Conservation (phyloP, 192 early-diverging fungal species). For the Linderina pennispora region DNA sequence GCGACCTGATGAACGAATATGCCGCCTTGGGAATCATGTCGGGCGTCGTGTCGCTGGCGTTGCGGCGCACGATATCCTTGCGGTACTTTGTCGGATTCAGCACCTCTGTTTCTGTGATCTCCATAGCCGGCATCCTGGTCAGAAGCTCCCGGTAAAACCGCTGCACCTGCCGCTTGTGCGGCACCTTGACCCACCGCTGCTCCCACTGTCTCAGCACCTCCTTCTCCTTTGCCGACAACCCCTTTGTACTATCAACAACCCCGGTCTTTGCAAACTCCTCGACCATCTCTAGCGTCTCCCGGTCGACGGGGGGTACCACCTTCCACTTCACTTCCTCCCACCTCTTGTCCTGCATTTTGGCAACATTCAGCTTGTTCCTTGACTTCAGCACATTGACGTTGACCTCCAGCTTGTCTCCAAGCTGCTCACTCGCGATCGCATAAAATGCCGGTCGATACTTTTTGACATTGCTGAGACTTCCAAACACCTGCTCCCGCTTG, state of each 20-base stretch:
- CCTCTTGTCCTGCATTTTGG: conserved; percentile 34
- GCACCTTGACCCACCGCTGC: conserved; percentile 28
- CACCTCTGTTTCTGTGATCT: conserved; percentile 4
- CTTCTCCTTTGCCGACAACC: background rate
- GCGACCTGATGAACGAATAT: conserved; percentile 15
- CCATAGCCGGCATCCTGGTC: conserved; percentile 14
- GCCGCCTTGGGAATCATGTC: conserved; percentile 9
- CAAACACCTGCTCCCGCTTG: conserved; percentile 27
- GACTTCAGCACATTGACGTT: conserved; percentile 15
- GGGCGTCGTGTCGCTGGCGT: conserved; percentile 6
- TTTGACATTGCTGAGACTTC: conserved; percentile 13
- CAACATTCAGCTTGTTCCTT: conserved; percentile 26
- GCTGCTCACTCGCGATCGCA: conserved; percentile 26
- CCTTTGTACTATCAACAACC: background rate
- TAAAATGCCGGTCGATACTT: conserved; percentile 36
- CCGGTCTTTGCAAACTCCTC: conserved; percentile 27
- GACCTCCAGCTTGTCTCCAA: conserved; percentile 13
- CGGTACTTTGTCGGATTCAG: conserved; percentile 11
- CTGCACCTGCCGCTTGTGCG: conserved; percentile 8
- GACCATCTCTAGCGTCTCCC: conserved; percentile 14
- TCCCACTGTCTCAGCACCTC: conserved; percentile 17
- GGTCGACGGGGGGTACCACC: conserved; percentile 22
- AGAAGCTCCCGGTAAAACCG: conserved; percentile 31
- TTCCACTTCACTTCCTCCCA: conserved; percentile 15
- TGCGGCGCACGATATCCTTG: conserved; percentile 5